phyloP scores from a whole-genome alignment of 257 asterid genomes.

The Solanum medicagineum region DNA sequence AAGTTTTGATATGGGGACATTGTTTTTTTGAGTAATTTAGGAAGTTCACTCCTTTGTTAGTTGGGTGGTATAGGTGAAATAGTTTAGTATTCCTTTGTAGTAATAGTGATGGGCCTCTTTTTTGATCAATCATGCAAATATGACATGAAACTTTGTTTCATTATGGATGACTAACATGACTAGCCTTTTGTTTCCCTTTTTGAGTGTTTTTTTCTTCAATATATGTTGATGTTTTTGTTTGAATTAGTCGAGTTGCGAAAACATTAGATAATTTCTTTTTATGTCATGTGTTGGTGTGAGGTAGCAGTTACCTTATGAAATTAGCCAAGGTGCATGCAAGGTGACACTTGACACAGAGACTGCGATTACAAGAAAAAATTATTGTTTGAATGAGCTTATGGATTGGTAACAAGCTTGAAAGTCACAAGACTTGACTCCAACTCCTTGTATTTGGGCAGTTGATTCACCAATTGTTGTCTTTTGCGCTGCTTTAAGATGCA shows the following conservation, averaged over 20 bases:
- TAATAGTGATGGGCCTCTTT: background rate
- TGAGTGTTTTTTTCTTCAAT: background rate
- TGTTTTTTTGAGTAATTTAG: background rate
- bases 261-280: accelerated
- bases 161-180: background rate
- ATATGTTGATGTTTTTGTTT: too few relatives aligned
- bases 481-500: background rate
- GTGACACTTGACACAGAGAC: accelerated
- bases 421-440: background rate
- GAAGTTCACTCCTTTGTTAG: background rate
- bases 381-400: background rate
- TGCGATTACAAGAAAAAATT: background rate
- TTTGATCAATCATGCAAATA: background rate
- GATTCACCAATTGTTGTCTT: background rate
- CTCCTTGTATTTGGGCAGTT: background rate
- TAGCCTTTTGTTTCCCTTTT: background rate
- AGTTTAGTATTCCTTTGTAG: background rate
- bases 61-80: background rate
- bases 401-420: background rate
- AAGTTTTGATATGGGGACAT: background rate
- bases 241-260: background rate
- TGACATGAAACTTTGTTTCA: background rate
- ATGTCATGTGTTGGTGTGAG: background rate
- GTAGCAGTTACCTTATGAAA: background rate
- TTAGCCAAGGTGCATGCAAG: background rate